Evolutionary conservation across 805 yeast genomes (phyloP).

Genomic region (Lachancea thermotolerans): DNA sequence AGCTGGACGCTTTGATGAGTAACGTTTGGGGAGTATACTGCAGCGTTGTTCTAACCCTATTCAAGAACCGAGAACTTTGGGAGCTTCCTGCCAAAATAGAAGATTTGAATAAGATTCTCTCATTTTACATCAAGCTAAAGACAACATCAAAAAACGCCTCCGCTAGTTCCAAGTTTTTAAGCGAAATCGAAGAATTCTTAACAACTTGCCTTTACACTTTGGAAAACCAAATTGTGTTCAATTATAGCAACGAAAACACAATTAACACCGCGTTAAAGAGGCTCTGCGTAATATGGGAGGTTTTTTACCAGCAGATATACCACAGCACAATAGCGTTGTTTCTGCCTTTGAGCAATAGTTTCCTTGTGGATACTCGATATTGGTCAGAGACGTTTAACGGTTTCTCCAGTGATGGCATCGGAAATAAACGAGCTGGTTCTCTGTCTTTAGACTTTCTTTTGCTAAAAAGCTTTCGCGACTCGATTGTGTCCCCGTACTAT

Average conservation of each 20-base stretch:
- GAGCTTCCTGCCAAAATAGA: slow-evolving; percentile 29
- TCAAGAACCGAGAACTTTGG: slow-evolving; percentile 28
- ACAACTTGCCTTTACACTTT: slow-evolving; percentile 33
- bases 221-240: slow-evolving; percentile 33
- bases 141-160: slow-evolving; percentile 24
- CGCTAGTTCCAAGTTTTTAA: slow-evolving; percentile 19
- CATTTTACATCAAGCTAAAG: slow-evolving; percentile 24
- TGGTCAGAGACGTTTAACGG: slow-evolving; percentile 23
- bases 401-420: background rate
- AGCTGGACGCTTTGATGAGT: slow-evolving; percentile 24
- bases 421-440: background rate
- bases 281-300: slow-evolving; percentile 47
- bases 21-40: slow-evolving; percentile 31
- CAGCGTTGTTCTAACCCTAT: slow-evolving; percentile 23
- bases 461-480: slow-evolving; percentile 44
- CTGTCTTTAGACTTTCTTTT: slow-evolving; percentile 36
- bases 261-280: slow-evolving; percentile 33
- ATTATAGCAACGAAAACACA: slow-evolving; percentile 27
- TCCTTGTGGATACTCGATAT: slow-evolving; percentile 18
- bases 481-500: slow-evolving; percentile 46
- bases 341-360: slow-evolving; percentile 42
- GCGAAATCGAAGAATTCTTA: slow-evolving; percentile 28
- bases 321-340: slow-evolving; percentile 57
- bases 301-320: slow-evolving; percentile 47
- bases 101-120: slow-evolving; percentile 13